Base-by-base conservation (phyloP, 768 basidiomycete genomes). In the Lentinus tigrinus region DNA sequence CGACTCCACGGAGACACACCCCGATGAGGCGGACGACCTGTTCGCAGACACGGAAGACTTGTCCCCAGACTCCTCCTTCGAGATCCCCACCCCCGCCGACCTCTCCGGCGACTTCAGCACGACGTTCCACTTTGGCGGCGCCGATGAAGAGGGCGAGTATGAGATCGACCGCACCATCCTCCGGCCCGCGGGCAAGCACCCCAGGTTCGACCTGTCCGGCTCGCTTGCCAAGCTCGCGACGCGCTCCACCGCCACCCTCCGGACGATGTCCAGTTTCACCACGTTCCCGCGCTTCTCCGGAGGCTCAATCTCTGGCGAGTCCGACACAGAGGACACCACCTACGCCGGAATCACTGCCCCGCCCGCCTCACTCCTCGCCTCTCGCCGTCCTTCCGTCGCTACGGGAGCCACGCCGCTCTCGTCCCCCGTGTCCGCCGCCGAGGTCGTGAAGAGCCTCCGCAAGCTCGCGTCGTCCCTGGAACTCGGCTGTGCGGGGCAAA, bases 361-460 rank as follows among this genome's bases (percentile, higher is more conserved):
- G 3, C 53, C 56, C 2, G 36, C 39, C 7, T 57, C 54, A 8
- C 31, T 27, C 16, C 23, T 21, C 17, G 23, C 39, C 39, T 59
- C 58, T 6, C 58, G 58, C 21, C 43, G 43, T 23, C 43, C 43
- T 11, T 46, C 43, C 5, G 11, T 46, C 43, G 43, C 21, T 11
- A 19, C 43, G 8, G 43, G 9, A 19, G 40, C 40, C 40, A 21
- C 47, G 11, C 26, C 44, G 47, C 26, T 49, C 31, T 34, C 48
- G 10, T 49, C 58, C n/a, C 48, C 47, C 27, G 47, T 60, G 14
- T 21, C 58, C 2, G 13, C 50, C 24, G 42, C 27, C 3, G 54
- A 60, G 31, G 54, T 60, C n/a, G 54, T 52, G 43, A 47, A 54
- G 48, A 43, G 53, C 34, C 58, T 60, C n/a, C 54, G 49, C 31